phyloP scores from a whole-genome alignment of 2,329 filamentous ascomycete species.

The Colletotrichum sp. region DNA sequence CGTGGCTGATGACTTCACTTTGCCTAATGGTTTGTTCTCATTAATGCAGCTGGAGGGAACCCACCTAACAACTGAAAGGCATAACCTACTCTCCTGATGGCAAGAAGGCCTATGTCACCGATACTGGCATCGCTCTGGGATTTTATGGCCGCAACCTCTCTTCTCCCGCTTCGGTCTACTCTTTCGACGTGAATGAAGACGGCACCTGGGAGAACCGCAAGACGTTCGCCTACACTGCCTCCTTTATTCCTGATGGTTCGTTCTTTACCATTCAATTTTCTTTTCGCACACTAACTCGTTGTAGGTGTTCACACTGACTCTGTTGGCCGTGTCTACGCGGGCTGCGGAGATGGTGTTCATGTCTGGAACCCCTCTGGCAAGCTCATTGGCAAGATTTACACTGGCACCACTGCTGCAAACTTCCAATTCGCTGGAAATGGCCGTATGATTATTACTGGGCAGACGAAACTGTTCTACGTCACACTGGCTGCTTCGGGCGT shows the following conservation, averaged over 20 bases:
- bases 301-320: slow-evolving; percentile 53
- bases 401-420: slow-evolving; percentile 48
- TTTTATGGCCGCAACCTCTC: slow-evolving; percentile 44
- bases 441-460: slow-evolving; percentile 37
- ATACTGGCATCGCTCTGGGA: slow-evolving; percentile 54
- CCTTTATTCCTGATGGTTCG: slow-evolving; percentile 63
- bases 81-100: slow-evolving; percentile 62
- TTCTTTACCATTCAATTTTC: accelerated
- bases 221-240: slow-evolving; percentile 60
- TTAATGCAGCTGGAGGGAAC: accelerated
- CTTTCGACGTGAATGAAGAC: slow-evolving; percentile 48
- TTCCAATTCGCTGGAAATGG: slow-evolving; percentile 48
- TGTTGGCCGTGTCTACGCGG: slow-evolving; percentile 59
- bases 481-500: slow-evolving; percentile 26
- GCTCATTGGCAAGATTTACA: slow-evolving; percentile 60
- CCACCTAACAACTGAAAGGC: slow-evolving; percentile 34
- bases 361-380: slow-evolving; percentile 52
- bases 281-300: slow-evolving; percentile 43
- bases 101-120: slow-evolving; percentile 57
- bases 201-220: slow-evolving; percentile 53
- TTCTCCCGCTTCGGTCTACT: slow-evolving; percentile 38
- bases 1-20: slow-evolving; percentile 61
- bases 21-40: slow-evolving; percentile 51
- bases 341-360: slow-evolving; percentile 53
- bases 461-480: slow-evolving; percentile 40